Evolutionary conservation across 805 yeast genomes (phyloP).

Genomic region (Monosporozyma servazzii): DNA sequence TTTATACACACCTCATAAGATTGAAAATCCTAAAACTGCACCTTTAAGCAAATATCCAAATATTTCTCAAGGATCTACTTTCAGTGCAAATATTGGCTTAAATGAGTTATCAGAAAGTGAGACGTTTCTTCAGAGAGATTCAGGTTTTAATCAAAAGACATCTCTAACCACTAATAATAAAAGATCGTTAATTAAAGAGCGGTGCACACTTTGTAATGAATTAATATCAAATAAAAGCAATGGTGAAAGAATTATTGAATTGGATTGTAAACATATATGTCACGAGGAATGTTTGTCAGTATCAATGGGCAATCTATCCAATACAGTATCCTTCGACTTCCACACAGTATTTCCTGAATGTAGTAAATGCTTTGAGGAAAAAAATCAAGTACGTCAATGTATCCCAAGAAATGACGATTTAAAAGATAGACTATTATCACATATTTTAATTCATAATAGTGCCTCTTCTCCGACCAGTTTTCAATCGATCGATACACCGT

Average conservation of each 20-base stretch:
- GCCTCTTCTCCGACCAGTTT: conserved; percentile 2
- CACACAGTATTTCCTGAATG: conserved; percentile 24
- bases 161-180: conserved; percentile 6
- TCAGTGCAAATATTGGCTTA: not conserved
- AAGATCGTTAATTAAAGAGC: conserved; percentile 21
- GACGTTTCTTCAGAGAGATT: not conserved
- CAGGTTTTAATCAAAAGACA: not conserved
- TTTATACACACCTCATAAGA: conserved; percentile 9
- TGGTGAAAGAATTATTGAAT: conserved; percentile 38
- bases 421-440: conserved; percentile 23
- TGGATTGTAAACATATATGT: conserved; percentile 45
- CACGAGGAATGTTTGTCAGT: conserved; percentile 52
- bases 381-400: conserved; percentile 13
- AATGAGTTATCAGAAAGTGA: not conserved
- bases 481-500: conserved; percentile 1
- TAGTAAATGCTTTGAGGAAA: conserved; percentile 13
- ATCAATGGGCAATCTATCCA: conserved; percentile 24
- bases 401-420: conserved; percentile 22
- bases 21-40: not conserved
- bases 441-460: conserved; percentile 12
- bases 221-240: conserved; percentile 36
- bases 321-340: conserved; percentile 8
- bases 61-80: not conserved
- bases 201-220: conserved; percentile 42
- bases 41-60: not conserved